Conservation (phyloP, 305 asterid species). For the Petunia hybrid region DNA sequence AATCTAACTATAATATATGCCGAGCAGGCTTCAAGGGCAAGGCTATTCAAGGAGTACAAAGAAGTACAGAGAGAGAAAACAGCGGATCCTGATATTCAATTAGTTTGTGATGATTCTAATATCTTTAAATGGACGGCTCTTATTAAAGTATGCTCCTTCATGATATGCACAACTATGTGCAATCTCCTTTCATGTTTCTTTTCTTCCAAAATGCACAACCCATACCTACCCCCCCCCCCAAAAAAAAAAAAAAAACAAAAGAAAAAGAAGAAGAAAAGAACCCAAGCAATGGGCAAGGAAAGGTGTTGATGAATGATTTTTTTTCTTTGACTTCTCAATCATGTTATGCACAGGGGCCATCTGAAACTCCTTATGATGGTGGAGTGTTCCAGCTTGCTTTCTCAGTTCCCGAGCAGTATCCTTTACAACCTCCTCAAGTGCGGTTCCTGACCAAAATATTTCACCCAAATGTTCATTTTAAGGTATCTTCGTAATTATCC, state of each 20-base stretch:
- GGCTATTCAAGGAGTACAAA: constrained; percentile 95
- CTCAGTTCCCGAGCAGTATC: constrained; percentile 96
- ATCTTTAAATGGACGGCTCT: constrained; percentile 98
- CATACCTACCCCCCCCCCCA: too few relatives aligned
- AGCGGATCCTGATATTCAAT: constrained; percentile 94
- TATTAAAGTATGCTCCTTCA: constrained; percentile 59
- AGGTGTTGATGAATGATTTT: neutral
- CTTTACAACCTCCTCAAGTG: constrained; percentile 99
- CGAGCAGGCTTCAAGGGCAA: constrained; percentile 84
- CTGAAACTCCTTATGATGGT: constrained; percentile 96
- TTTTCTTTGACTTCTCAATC: constrained; percentile 39
- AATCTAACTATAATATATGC: constrained; percentile 14
- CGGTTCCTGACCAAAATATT: constrained; percentile 94
- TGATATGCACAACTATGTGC: constrained; percentile 13
- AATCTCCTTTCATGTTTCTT: neutral
- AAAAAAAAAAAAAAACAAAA: neutral
- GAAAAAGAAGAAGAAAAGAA: neutral
- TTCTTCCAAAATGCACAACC: neutral
- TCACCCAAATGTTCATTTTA: constrained; percentile 98
- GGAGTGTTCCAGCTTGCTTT: constrained; percentile 98
- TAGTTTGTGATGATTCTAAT: constrained; percentile 90
- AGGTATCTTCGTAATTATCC: constrained; percentile 53
- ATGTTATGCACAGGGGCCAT: constrained; percentile 72
- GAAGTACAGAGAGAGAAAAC: constrained; percentile 94
- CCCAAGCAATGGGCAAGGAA: neutral